phyloP scores from a whole-genome alignment of 768 basidiomycete genomes.

The Lactarius indigo region DNA sequence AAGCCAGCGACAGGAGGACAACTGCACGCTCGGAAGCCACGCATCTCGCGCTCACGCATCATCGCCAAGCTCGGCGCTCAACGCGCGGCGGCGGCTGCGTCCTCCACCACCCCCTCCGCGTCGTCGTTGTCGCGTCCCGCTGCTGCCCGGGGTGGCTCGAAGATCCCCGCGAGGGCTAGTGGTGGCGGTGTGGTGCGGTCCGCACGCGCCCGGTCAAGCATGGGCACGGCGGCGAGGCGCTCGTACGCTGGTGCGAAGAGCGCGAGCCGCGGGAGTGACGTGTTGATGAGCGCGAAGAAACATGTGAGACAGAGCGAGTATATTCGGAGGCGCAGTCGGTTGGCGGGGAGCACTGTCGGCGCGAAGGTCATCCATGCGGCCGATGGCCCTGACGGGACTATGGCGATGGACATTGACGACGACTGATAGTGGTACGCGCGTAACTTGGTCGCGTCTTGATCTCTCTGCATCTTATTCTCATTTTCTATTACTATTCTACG shows the following conservation, averaged over 20 bases:
- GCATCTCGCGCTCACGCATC: slow-evolving; percentile 78
- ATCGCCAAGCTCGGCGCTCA: slow-evolving; percentile 74
- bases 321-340: slow-evolving; percentile 51
- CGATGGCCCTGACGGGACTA: slow-evolving; percentile 10
- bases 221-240: slow-evolving; percentile 33
- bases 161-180: slow-evolving; percentile 8
- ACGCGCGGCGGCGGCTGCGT: slow-evolving; percentile 42
- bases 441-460: not conserved
- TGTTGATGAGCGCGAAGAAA: slow-evolving; percentile 67
- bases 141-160: slow-evolving; percentile 14
- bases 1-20: slow-evolving; percentile 28
- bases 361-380: not conserved
- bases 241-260: slow-evolving; percentile 34
- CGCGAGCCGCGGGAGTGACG: slow-evolving; percentile 31
- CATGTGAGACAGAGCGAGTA: slow-evolving; percentile 75
- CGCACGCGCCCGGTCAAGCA: slow-evolving; percentile 48
- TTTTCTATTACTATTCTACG: slow-evolving; percentile 8
- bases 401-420: slow-evolving; percentile 25
- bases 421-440: slow-evolving; percentile 6
- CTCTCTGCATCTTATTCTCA: not conserved
- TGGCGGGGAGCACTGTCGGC: slow-evolving; percentile 20
- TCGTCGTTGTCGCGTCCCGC: slow-evolving; percentile 7
- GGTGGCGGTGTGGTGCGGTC: slow-evolving; percentile 17
- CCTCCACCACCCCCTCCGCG: not conserved
- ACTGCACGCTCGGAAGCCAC: slow-evolving; percentile 56